Evolutionary conservation across 495 filamentous ascomycete genomes (phyloP).

Genomic region (Penicillium manginii): DNA sequence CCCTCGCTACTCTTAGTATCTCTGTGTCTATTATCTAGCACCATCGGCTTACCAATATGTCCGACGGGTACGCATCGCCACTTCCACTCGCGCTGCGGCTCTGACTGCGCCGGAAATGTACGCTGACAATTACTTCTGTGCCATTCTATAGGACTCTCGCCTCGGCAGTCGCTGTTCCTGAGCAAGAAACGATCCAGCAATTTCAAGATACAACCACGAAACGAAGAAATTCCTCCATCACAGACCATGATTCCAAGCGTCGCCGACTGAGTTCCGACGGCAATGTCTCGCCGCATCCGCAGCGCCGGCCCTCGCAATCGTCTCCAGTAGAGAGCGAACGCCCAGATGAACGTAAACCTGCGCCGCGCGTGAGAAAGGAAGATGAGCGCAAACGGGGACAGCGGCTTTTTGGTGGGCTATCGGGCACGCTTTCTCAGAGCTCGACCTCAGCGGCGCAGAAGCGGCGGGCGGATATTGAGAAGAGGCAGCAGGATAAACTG

Average conservation of each 20-base stretch:
- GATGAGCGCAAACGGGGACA: constrained; percentile 57
- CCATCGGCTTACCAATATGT: constrained; percentile 2
- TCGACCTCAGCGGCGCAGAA: constrained; percentile 68
- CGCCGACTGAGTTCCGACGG: constrained; percentile 49
- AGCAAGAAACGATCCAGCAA: constrained; percentile 37
- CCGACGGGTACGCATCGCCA: neutral
- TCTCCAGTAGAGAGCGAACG: constrained; percentile 25
- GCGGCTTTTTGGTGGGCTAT: constrained; percentile 85
- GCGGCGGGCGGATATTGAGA: constrained; percentile 86
- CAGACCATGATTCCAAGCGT: constrained; percentile 60
- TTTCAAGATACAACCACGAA: constrained; percentile 49
- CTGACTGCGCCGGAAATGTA: neutral
- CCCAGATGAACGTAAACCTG: constrained; percentile 74
- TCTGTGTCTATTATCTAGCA: no score
- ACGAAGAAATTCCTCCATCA: constrained; percentile 59
- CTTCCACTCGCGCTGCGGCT: neutral
- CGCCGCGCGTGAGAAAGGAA: neutral
- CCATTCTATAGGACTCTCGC: constrained; percentile 50
- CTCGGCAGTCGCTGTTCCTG: constrained; percentile 68
- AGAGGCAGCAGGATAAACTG: constrained; percentile 81
- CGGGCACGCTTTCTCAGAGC: constrained; percentile 86
- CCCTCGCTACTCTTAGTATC: neutral
- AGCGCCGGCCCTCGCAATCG: constrained; percentile 15
- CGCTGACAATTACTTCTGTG: constrained; percentile 11
- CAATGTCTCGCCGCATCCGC: constrained; percentile 22